Evolutionary conservation across 306 rosid species (phyloP).

Genomic region (Lablab purpureus): DNA sequence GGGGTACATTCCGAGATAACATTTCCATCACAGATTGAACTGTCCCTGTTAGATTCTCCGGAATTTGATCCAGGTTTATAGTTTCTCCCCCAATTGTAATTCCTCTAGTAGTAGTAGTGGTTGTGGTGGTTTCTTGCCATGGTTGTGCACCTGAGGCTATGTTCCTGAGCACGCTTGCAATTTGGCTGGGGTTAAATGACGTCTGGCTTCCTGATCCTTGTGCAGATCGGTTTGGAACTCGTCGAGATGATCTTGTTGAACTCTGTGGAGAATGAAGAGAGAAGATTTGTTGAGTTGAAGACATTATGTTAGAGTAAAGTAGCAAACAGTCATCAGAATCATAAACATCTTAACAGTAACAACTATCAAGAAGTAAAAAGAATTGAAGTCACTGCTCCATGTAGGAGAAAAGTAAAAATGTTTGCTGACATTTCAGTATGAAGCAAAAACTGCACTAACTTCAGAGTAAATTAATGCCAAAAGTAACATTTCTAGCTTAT

Average conservation of each 20-base stretch:
- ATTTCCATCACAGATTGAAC: conserved; percentile 76
- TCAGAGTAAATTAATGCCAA: conserved; percentile 3
- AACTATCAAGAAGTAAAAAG: neutral
- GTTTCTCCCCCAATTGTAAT: conserved; percentile 58
- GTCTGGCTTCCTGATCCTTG: conserved; percentile 63
- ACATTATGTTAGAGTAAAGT: neutral
- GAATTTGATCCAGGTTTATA: conserved; percentile 69
- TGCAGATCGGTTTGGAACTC: conserved; percentile 57
- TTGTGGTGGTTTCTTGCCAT: neutral
- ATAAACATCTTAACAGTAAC: neutral
- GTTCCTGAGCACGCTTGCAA: conserved; percentile 76
- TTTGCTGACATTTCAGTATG: neutral
- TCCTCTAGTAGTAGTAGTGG: neutral
- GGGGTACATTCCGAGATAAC: conserved; percentile 62
- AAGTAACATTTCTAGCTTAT: neutral
- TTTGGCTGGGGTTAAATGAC: conserved; percentile 58
- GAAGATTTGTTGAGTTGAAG: conserved; percentile 4
- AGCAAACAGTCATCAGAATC: neutral
- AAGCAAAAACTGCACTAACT: conserved; percentile 4
- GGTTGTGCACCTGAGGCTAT: conserved; percentile 64
- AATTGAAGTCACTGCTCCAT: conserved; percentile 15
- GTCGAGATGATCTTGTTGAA: conserved; percentile 63
- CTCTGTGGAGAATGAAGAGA: conserved; percentile 38
- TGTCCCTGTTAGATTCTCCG: conserved; percentile 69
- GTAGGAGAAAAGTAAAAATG: conserved; percentile 10